These are phyloP conservation scores for Agarophyton chilense DNA, from an alignment of 23 red algal genomes.

Conservation along the genomic window DNA sequence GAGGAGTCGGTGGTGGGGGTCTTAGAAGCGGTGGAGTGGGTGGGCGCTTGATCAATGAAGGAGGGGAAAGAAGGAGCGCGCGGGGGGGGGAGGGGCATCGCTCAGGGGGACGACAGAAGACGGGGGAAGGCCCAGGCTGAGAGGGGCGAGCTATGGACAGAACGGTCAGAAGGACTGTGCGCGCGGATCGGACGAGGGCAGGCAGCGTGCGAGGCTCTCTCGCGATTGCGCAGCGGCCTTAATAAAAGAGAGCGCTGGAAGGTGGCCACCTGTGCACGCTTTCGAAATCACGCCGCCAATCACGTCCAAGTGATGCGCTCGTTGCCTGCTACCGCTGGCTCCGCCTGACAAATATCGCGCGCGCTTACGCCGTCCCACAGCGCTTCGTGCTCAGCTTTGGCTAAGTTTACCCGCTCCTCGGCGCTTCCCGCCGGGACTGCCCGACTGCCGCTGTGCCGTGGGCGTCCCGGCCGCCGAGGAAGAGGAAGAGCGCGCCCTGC, in stretches of 20 bases:
- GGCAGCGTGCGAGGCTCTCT: background rate
- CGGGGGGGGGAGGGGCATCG: constrained; percentile 51
- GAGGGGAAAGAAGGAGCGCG: constrained; percentile 62
- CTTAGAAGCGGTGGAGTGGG: background rate
- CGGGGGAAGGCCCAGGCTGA: background rate
- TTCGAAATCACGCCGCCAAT: background rate
- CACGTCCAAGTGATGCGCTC: background rate
- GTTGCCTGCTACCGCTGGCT: background rate
- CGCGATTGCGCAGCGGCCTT: background rate
- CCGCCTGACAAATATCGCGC: background rate
- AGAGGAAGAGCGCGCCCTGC: too few relatives aligned
- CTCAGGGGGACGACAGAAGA: background rate
- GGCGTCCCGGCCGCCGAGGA: too few relatives aligned
- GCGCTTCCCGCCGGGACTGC: too few relatives aligned
- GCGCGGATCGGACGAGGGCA: background rate
- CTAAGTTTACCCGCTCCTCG: too few relatives aligned
- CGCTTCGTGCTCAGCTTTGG: too few relatives aligned
- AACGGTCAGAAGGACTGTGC: constrained; percentile 8
- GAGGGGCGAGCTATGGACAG: background rate
- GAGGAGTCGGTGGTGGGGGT: background rate
- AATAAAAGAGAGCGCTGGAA: background rate
- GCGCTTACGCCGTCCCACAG: background rate
- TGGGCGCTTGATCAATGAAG: constrained; percentile 53
- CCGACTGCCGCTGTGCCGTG: too few relatives aligned
- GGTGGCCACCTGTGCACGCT: constrained; percentile 17